Conservation (phyloP, 202 grass and related monocot species). For the Carex arenaria region DNA sequence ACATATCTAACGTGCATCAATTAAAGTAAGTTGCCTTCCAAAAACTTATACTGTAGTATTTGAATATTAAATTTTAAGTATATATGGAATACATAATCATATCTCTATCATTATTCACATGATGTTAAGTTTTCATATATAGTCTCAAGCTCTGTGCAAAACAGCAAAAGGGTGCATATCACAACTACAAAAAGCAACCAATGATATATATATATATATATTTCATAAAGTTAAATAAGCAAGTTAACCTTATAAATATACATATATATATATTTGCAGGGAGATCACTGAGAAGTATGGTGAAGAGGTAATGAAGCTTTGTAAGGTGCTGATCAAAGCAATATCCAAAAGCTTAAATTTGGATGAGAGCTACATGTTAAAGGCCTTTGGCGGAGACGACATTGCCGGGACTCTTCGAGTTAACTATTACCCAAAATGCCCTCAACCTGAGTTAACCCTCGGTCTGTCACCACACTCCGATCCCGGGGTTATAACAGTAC, state of each 20-base stretch:
- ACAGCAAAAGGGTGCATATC: not conserved
- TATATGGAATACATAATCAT: not conserved
- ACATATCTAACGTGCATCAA: not conserved
- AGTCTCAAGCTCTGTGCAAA: not conserved
- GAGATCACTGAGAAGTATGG: constrained; percentile 53
- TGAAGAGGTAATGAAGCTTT: constrained; percentile 34
- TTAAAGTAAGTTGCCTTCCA: not conserved
- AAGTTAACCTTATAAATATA: not conserved
- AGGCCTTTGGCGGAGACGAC: constrained; percentile 40
- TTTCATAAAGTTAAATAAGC: not conserved
- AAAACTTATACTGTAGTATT: not conserved
- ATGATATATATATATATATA: not conserved
- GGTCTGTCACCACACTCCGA: constrained; percentile 71
- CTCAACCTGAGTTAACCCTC: constrained; percentile 63
- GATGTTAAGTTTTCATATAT: not conserved
- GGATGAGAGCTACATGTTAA: constrained; percentile 38
- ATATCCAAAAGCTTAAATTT: constrained; percentile 50
- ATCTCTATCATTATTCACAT: not conserved
- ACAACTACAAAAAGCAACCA: not conserved
- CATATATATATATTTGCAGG: constrained; percentile 20
- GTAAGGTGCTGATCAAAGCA: constrained; percentile 33
- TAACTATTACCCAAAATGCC: constrained; percentile 69
- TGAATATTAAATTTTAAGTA: too few relatives aligned
- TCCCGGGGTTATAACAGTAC: constrained; percentile 58
- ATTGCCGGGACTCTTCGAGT: constrained; percentile 36